These are phyloP conservation scores for Daldinia sp. DNA, from an alignment of 2,329 filamentous ascomycete genomes.

Conservation along the genomic window DNA sequence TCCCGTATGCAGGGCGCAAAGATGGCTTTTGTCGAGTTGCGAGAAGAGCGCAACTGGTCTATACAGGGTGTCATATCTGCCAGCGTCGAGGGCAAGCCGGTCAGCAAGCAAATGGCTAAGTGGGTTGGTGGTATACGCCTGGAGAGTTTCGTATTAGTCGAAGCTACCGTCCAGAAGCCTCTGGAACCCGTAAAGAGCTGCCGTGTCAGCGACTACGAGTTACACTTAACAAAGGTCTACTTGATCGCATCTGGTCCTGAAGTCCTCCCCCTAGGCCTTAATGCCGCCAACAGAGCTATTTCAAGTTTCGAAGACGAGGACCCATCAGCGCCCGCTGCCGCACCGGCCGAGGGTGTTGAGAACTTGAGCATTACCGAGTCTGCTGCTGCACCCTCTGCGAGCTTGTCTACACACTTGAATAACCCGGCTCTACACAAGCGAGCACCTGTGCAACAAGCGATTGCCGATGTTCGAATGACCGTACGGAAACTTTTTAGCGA, in stretches of 20 bases:
- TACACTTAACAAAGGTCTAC: slow-evolving; percentile 89
- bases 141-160: slow-evolving; percentile 85
- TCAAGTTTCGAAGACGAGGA: slow-evolving; percentile 71
- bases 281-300: slow-evolving; percentile 66
- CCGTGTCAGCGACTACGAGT: slow-evolving; percentile 81
- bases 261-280: slow-evolving; percentile 69
- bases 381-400: slow-evolving; percentile 73
- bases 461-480: slow-evolving; percentile 66
- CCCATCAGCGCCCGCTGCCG: slow-evolving; percentile 47
- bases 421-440: slow-evolving; percentile 95
- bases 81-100: slow-evolving; percentile 70
- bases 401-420: slow-evolving; percentile 85
- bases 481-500: slow-evolving; percentile 79
- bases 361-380: slow-evolving; percentile 55
- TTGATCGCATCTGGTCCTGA: slow-evolving; percentile 74
- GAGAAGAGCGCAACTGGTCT: slow-evolving; percentile 78
- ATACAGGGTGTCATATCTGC: slow-evolving; percentile 85
- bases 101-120: slow-evolving; percentile 94
- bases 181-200: slow-evolving; percentile 90
- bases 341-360: slow-evolving; percentile 54
- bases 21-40: slow-evolving; percentile 89
- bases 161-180: slow-evolving; percentile 84
- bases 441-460: slow-evolving; percentile 89
- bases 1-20: slow-evolving; percentile 89
- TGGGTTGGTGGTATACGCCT: slow-evolving; percentile 80